phyloP scores from a whole-genome alignment of 495 filamentous ascomycete genomes.

The Neurospora cerealis region DNA sequence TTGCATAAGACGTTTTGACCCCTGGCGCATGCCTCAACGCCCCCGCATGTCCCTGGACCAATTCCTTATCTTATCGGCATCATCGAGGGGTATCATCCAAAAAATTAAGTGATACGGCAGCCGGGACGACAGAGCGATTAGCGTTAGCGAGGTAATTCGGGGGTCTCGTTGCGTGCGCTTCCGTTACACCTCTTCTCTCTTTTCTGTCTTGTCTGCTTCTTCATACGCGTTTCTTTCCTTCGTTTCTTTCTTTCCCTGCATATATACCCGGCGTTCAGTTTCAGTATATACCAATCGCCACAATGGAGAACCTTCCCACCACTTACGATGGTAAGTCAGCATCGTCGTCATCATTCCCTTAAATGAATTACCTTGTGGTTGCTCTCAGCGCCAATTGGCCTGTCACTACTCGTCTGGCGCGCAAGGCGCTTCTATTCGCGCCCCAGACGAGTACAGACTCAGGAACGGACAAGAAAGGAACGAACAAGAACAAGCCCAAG shows the following conservation, averaged over 20 bases:
- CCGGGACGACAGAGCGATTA: neutral
- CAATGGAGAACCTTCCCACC: constrained; percentile 4
- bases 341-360: neutral
- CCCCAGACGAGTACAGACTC: too few relatives aligned
- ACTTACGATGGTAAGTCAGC: neutral
- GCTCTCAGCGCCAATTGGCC: neutral
- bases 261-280: neutral
- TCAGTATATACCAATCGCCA: neutral
- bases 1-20: neutral
- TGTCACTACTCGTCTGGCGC: too few relatives aligned
- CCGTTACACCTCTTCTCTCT: neutral
- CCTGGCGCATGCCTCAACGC: neutral
- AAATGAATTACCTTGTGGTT: neutral
- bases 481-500: neutral
- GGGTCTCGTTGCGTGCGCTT: neutral
- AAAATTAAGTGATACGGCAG: neutral
- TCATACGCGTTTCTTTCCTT: neutral
- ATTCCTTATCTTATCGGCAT: neutral
- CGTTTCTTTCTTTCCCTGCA: neutral
- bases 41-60: neutral
- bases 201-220: neutral
- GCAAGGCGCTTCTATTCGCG: too few relatives aligned
- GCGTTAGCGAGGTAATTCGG: neutral
- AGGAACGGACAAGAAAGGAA: too few relatives aligned
- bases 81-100: neutral